Base-by-base conservation (phyloP, 2,329 filamentous ascomycete genomes). In the Cercospora zeae-maydis region DNA sequence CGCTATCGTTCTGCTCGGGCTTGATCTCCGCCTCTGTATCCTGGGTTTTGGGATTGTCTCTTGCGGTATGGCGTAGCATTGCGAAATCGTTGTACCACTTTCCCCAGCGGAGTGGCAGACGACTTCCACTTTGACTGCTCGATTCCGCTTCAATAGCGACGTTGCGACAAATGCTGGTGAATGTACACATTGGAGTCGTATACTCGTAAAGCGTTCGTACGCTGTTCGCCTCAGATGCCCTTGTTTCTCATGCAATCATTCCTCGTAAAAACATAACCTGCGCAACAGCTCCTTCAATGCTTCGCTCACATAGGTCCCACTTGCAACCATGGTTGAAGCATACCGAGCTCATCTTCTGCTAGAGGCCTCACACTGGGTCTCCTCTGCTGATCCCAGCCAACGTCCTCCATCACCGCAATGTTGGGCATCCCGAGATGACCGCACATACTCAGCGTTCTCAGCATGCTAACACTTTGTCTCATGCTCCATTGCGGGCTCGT, bases 371-470 rank as follows among this genome's bases (percentile, higher is more conserved):
- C 65, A 52, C 65, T 67, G 16, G 64, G 67, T 19, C 66, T 56
- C 9, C 66, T 56, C 53, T 66, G 66, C 45, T 62, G 57, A 36
- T 51, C 57, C 57, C 57, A 59, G 11, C 57, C 55, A 21, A 58
- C 64, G 14, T 67, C 66, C 14, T 66, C 67, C 55, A 64, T 58
- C 19, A 65, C 58, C 2, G 62, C 55, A 3, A 69, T 62, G n/a
- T 61, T 56, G 13, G 72, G 71, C 69, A 74, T 71, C 5, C 72
- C 70, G 27, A 74, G 58, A 11, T 59, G 66, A 3, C 71, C 73
- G 30, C 66, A 68, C 67, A 74, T 68, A 9, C 65, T 69, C 39
- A 75, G 61, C 7, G 67, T 70, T 36, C 73, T 59, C 31, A 75
- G 55, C 73, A 75, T 73, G 6, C 67, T 69, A 2, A 74, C 65